Base-by-base conservation (phyloP, 2,329 filamentous ascomycete genomes). In the Alternaria tenuissima region DNA sequence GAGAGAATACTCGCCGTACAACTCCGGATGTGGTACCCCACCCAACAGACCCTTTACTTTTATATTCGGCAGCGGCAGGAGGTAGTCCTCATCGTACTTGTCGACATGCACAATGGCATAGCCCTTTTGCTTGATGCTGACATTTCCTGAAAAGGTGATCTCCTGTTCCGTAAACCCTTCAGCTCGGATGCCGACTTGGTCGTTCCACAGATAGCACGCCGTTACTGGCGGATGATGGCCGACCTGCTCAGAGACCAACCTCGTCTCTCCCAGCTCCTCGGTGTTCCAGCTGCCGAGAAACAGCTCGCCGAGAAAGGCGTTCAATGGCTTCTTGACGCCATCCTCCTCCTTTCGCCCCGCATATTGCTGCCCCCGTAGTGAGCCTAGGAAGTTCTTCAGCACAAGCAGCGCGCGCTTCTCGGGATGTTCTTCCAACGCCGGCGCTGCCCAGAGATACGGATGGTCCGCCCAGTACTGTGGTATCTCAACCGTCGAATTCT, bases 241-340 rank as follows among this genome's bases (percentile, higher is more conserved):
- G 34, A 82, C 81, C 70, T 83, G 81, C 66, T 83, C 81, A 14
- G 77, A 75, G 1, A 83, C 73, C 8, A 83, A 63, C 38, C 70
- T 75, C 3, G 80, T 82, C 53, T 78, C 75, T 18, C 80, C 78
- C 22, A 75, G 67, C 39, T 77, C 74, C n/a, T 67, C 66, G 30
- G 68, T 66, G 7, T 71, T 60, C 67, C 69, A 77, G 16, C 54
- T 64, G 14, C 74, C 81, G 4, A 83, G 57, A 63, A 84, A 84
- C 1, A 84, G 54, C 56, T 84, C 82, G 0, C 82, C 82, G 2
- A 84, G 72, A 53, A 84, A 84, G 1, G 83, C 81, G 61, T 85
- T 85, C 48, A 85, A 67, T 0, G 83, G 83, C 63, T 85, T 86
- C 73, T 83, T 85, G 1, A 82, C 77, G 4, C 81, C 81, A 14